phyloP scores from a whole-genome alignment of 164 flowering plant species.

The Liriodendron chinense region DNA sequence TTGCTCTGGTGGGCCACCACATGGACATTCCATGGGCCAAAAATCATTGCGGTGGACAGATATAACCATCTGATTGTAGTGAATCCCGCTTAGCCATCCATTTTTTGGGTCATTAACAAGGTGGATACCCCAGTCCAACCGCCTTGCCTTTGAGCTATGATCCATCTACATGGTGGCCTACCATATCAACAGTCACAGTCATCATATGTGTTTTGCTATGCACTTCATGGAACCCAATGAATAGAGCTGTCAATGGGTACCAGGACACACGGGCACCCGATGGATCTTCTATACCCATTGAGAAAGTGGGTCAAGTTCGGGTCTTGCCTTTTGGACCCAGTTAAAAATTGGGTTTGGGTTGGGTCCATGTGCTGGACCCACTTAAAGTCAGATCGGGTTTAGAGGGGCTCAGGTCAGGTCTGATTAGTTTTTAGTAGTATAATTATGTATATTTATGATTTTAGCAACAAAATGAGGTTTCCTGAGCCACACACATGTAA shows the following conservation, averaged over 20 bases:
- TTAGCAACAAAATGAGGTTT: no score
- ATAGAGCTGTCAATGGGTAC: neutral
- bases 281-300: neutral
- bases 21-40: no score
- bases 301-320: no score
- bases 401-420: no score
- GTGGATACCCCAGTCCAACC: neutral
- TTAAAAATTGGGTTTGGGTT: neutral
- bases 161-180: neutral
- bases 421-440: no score
- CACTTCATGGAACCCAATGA: neutral
- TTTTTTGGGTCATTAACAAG: neutral
- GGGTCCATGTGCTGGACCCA: neutral
- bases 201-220: neutral
- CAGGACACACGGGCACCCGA: neutral
- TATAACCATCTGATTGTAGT: no score
- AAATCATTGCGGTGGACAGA: no score
- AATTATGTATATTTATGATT: no score
- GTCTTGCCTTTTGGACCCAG: neutral
- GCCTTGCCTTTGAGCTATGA: neutral
- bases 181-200: neutral
- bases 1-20: no score
- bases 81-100: neutral
- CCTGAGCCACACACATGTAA: no score
- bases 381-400: no score